These are phyloP conservation scores for Comarum palustre DNA, from an alignment of 306 rosid genomes.

Conservation along the genomic window DNA sequence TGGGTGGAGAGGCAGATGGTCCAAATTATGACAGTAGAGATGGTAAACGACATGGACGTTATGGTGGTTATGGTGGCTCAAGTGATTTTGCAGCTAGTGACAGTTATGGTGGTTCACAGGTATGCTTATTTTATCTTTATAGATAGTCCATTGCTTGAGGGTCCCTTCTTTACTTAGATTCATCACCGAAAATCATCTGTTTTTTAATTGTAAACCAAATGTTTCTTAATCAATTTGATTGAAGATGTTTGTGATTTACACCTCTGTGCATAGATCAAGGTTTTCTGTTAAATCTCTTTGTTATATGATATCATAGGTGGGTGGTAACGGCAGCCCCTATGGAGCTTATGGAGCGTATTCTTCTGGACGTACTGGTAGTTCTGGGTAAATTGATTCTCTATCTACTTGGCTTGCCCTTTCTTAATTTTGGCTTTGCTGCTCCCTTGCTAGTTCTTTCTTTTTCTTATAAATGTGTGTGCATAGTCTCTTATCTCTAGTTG, in stretches of 20 bases:
- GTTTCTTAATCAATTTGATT: background rate
- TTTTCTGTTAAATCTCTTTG: slow-evolving; percentile 25
- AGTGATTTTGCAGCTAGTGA: slow-evolving; percentile 63
- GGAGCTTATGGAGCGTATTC: slow-evolving; percentile 90
- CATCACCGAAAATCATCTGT: background rate
- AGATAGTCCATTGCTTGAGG: background rate
- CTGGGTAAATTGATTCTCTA: slow-evolving; percentile 53
- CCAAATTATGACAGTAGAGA: slow-evolving; percentile 77
- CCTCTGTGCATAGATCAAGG: background rate
- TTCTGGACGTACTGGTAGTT: slow-evolving; percentile 58
- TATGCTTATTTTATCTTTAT: slow-evolving; percentile 22
- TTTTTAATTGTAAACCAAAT: background rate
- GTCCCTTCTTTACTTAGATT: background rate
- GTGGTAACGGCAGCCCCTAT: slow-evolving; percentile 59
- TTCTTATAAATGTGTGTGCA: background rate
- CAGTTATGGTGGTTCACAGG: slow-evolving; percentile 84
- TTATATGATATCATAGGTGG: slow-evolving; percentile 54
- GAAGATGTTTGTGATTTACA: background rate
- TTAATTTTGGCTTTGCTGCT: background rate
- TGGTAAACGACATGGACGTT: slow-evolving; percentile 74
- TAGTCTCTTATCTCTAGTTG: background rate
- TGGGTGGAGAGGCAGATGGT: slow-evolving; percentile 61
- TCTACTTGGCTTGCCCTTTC: slow-evolving; percentile 2
- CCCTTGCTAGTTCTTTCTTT: background rate
- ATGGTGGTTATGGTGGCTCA: slow-evolving; percentile 76